Conservation (phyloP, 2,329 filamentous ascomycete species). For the Trichoderma atroviride region DNA sequence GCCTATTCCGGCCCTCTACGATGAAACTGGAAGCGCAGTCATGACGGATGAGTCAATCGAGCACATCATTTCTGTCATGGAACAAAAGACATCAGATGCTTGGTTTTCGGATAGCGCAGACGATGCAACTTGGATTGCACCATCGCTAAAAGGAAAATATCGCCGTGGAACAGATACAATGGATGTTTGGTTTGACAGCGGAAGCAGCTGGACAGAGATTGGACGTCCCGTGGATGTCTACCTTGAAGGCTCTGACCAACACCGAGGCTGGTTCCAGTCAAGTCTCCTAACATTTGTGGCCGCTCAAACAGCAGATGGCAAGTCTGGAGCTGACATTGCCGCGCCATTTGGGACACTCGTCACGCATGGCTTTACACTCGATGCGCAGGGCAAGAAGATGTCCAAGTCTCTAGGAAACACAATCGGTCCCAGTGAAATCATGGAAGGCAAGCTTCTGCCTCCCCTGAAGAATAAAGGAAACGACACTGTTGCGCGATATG, state of each 20-base stretch:
- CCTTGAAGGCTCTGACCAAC: slow-evolving; percentile 92
- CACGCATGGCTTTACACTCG: slow-evolving; percentile 93
- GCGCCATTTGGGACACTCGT: slow-evolving; percentile 87
- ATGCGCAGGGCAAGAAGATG: slow-evolving; percentile 93
- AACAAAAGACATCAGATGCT: slow-evolving; percentile 78
- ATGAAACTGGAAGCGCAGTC: slow-evolving; percentile 71
- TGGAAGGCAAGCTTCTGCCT: slow-evolving; percentile 77
- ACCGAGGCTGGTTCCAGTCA: slow-evolving; percentile 98
- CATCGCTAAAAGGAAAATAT: slow-evolving; percentile 63
- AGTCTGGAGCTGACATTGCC: slow-evolving; percentile 33
- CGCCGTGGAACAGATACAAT: slow-evolving; percentile 88
- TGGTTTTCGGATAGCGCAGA: slow-evolving; percentile 88
- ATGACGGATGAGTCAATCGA: slow-evolving; percentile 77
- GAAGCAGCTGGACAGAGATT: slow-evolving; percentile 81
- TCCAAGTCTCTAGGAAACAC: slow-evolving; percentile 95
- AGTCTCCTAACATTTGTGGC: slow-evolving; percentile 86
- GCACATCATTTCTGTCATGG: slow-evolving; percentile 80
- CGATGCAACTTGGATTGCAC: slow-evolving; percentile 76
- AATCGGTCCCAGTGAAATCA: slow-evolving; percentile 78
- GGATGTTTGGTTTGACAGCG: slow-evolving; percentile 99
- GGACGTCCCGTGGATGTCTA: slow-evolving; percentile 75
- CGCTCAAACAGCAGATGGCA: slow-evolving; percentile 49
- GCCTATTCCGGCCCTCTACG: slow-evolving; percentile 88
- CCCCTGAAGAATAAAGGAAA: slow-evolving; percentile 66
- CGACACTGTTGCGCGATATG: slow-evolving; percentile 48